Evolutionary conservation across 768 basidiomycete species (phyloP).

Genomic region (Harrya chromipes): DNA sequence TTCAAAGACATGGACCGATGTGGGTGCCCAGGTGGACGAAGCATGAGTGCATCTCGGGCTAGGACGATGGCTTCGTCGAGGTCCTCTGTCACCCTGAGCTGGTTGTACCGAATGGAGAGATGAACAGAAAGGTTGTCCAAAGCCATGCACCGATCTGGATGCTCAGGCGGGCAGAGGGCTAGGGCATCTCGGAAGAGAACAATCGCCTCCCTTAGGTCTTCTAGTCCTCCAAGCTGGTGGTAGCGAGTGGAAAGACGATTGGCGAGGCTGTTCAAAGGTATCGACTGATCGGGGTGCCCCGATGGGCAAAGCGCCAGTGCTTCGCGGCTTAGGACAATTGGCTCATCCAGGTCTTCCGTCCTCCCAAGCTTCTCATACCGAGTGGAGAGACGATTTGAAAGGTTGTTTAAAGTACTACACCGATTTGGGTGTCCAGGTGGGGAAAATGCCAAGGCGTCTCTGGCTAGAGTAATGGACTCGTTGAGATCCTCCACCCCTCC

Average conservation of each 20-base stretch:
- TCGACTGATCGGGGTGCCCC: not conserved
- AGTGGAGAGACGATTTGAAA: not conserved
- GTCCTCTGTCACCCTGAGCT: not conserved
- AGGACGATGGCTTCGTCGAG: conserved; percentile 19
- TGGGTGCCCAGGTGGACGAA: conserved; percentile 1
- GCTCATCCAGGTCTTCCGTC: conserved; percentile 1
- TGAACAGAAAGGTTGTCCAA: conserved; percentile 16
- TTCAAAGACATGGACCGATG: not conserved
- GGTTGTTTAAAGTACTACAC: not conserved
- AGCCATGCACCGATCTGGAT: conserved; percentile 1
- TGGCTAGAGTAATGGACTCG: not conserved
- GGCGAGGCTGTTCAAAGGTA: not conserved
- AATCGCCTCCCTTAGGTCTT: not conserved
- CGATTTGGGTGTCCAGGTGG: not conserved
- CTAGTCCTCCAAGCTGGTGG: not conserved
- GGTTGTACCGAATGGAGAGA: conserved; percentile 4
- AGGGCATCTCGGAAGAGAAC: not conserved
- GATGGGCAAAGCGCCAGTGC: not conserved
- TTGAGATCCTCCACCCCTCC: not conserved
- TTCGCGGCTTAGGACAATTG: not conserved
- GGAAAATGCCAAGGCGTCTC: not conserved
- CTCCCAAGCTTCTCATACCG: not conserved
- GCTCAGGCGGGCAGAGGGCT: not conserved
- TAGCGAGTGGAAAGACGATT: not conserved
- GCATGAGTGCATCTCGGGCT: not conserved